A percentile compares a stretch with the other conserved stretches of the same genome.
Evolutionary conservation across 148 eudicot genomes (phyloP).

Genomic region (Fagopyrum homotropicum): DNA sequence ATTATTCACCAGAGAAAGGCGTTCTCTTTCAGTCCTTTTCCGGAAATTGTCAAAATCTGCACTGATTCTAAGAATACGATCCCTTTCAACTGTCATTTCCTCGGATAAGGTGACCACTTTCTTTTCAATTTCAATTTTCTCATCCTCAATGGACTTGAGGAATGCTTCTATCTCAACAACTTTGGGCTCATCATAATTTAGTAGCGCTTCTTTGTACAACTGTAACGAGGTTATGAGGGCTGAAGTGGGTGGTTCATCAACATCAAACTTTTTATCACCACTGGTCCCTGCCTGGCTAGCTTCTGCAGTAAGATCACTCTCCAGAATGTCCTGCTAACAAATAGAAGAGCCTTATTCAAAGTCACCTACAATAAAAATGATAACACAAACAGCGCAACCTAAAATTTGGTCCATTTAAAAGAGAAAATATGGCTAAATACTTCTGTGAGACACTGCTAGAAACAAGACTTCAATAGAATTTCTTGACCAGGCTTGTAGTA

Average conservation of each 20-base stretch:
- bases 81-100: conserved; percentile 54
- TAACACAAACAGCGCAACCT: not conserved
- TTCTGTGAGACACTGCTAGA: not conserved
- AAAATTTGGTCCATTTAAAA: not conserved
- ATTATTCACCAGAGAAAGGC: conserved; percentile 57
- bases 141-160: conserved; percentile 57
- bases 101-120: conserved; percentile 45
- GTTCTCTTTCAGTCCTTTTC: conserved; percentile 76
- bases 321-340: conserved; percentile 37
- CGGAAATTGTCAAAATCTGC: conserved; percentile 90
- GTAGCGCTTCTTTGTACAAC: conserved; percentile 66
- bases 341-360: conserved; percentile 12
- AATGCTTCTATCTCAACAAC: conserved; percentile 49
- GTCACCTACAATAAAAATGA: not conserved
- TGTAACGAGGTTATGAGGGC: conserved; percentile 35
- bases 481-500: not conserved
- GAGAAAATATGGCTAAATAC: not conserved
- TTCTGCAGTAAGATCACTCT: conserved; percentile 29
- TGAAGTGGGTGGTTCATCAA: conserved; percentile 41
- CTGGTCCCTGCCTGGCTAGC: conserved; percentile 25
- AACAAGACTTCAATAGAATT: not conserved
- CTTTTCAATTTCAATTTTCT: conserved; percentile 41
- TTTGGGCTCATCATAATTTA: conserved; percentile 49
- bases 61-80: conserved; percentile 60
- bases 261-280: conserved; percentile 31